Evolutionary conservation across 805 yeast species (phyloP).

Genomic region (Sungouiozyma intestinalis): DNA sequence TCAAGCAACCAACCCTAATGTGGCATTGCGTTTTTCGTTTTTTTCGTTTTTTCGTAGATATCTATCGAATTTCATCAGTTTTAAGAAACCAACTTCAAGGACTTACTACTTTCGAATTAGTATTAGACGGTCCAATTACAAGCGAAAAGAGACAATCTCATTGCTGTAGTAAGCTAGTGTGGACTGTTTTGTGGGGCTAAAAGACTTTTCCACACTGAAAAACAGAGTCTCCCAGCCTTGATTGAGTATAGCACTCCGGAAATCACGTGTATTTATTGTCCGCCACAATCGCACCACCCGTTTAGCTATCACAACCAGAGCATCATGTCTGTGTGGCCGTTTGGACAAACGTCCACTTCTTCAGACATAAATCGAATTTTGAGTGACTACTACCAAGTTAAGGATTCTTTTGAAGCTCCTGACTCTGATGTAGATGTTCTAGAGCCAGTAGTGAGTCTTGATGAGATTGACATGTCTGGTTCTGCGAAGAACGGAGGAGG

Average conservation of each 20-base stretch:
- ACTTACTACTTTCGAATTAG: neutral
- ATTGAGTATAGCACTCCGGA: neutral
- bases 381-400: constrained; percentile 30
- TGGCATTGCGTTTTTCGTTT: no score
- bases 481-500: neutral
- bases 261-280: neutral
- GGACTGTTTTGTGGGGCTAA: neutral
- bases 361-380: constrained; percentile 32
- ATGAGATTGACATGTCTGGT: neutral
- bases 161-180: neutral
- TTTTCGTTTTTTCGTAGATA: no score
- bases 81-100: neutral
- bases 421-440: neutral
- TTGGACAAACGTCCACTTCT: constrained; percentile 29
- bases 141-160: neutral
- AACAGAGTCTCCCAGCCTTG: no score
- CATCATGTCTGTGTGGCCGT: constrained; percentile 37
- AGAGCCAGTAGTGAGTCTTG: neutral
- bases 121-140: no score
- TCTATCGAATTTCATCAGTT: neutral
- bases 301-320: neutral
- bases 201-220: neutral
- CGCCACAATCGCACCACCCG: no score
- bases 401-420: constrained; percentile 17
- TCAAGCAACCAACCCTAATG: no score